Conservation (phyloP, 495 filamentous ascomycete species). For the Aspergillus mulundensis region DNA sequence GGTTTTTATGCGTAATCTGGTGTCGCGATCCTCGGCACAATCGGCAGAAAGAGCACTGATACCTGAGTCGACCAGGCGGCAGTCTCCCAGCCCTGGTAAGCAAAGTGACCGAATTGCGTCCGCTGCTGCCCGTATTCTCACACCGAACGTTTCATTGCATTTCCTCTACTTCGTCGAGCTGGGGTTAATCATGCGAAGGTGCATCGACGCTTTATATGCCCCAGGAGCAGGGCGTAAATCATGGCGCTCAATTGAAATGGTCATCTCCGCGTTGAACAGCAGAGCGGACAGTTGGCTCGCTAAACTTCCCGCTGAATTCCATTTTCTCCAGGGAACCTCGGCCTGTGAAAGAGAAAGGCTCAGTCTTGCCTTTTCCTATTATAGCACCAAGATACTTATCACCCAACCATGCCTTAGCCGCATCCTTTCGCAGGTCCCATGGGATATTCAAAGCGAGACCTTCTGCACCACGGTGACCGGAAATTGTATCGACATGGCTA, state of each 20-base stretch:
- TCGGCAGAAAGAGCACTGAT: neutral
- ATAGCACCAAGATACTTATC: conserved; percentile 52
- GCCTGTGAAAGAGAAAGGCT: conserved; percentile 23
- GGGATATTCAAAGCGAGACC: conserved; percentile 20
- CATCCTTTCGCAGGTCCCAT: conserved; percentile 32
- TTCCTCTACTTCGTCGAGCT: conserved; percentile 43
- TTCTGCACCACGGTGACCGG: conserved; percentile 46
- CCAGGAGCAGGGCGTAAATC: conserved; percentile 44
- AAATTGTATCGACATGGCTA: conserved; percentile 47
- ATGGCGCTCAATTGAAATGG: conserved; percentile 49
- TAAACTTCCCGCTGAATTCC: conserved; percentile 42
- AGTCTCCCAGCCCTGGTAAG: conserved; percentile 1
- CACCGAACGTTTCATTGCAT: conserved; percentile 36
- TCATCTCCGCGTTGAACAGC: conserved; percentile 41
- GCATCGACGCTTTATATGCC: conserved; percentile 49
- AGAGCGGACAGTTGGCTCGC: conserved; percentile 48
- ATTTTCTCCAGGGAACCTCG: conserved; percentile 28
- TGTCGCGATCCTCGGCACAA: conserved; percentile 1
- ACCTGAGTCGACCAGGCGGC: neutral
- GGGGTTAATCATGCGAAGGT: conserved; percentile 43
- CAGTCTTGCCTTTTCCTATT: conserved; percentile 46
- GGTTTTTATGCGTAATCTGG: conserved; percentile 16
- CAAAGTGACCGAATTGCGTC: conserved; percentile 19
- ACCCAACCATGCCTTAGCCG: conserved; percentile 55
- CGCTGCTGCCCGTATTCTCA: conserved; percentile 19